A percentile compares a stretch with the other conserved stretches of the same genome.
These are phyloP conservation scores for Mortierella claussenii DNA, from an alignment of 192 early-diverging fungal genomes.

Conservation along the genomic window DNA sequence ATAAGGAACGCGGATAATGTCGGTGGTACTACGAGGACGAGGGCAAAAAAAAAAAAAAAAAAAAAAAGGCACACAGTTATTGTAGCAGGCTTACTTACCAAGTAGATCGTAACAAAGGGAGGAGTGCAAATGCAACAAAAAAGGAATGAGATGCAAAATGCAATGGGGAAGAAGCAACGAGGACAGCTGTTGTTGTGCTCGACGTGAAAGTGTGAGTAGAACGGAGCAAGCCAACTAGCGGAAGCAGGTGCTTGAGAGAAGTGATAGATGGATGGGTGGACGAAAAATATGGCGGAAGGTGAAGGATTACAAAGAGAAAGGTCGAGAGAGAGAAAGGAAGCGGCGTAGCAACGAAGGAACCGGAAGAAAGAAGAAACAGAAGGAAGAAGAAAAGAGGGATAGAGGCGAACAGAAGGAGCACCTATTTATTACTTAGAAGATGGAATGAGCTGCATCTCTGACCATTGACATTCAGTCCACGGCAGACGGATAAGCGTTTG, in stretches of 20 bases:
- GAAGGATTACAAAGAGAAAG: background rate
- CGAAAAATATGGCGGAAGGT: constrained; percentile 2
- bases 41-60: background rate
- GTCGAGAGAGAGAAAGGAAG: constrained; percentile 12
- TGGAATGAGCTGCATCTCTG: background rate
- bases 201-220: constrained; percentile 24
- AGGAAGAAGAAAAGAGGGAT: constrained; percentile 9
- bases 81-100: no score
- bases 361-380: constrained; percentile 1
- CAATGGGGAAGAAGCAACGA: background rate
- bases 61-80: no score
- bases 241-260: background rate
- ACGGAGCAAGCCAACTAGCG: constrained; percentile 35
- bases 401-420: background rate
- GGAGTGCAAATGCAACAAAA: constrained; percentile 26
- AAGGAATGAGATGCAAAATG: constrained; percentile 19
- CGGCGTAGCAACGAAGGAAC: constrained; percentile 6
- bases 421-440: constrained; percentile 4
- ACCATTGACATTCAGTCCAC: no score
- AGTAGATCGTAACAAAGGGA: constrained; percentile 34
- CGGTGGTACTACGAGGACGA: background rate
- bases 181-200: constrained; percentile 21
- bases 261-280: no score
- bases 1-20: background rate
- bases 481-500: no score